A percentile compares a stretch with the other conserved stretches of the same genome.
Evolutionary conservation across 1,139 yeast species (phyloP).

Genomic region (Scheffersomyces cryptocercus): DNA sequence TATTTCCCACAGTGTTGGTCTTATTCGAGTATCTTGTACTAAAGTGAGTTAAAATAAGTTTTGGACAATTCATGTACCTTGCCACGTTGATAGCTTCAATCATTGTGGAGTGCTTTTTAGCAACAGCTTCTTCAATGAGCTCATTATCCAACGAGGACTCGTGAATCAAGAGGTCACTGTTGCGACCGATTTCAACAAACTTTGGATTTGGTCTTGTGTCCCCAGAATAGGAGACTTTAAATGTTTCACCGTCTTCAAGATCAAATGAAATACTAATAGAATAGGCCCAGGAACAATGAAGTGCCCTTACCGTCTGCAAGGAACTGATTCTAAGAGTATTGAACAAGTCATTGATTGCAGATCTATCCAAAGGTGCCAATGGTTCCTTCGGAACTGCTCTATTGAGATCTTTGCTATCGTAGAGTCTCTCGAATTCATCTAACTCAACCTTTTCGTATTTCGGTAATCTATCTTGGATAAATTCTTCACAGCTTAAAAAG

Average conservation of each 20-base stretch:
- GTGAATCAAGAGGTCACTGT: constrained; percentile 81
- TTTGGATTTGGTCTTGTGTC: constrained; percentile 83
- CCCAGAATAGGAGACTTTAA: constrained; percentile 87
- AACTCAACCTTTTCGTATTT: constrained; percentile 30
- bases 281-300: constrained; percentile 85
- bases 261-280: constrained; percentile 61
- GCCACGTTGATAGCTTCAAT: constrained; percentile 81
- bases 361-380: constrained; percentile 16
- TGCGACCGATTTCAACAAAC: constrained; percentile 61
- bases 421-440: constrained; percentile 33
- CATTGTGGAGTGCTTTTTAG: constrained; percentile 87
- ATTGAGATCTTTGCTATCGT: constrained; percentile 21
- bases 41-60: constrained; percentile 83
- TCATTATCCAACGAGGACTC: constrained; percentile 91
- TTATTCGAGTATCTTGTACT: constrained; percentile 84
- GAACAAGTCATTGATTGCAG: constrained; percentile 21
- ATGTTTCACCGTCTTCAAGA: constrained; percentile 26
- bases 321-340: constrained; percentile 26
- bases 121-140: constrained; percentile 74
- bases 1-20: constrained; percentile 42
- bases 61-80: constrained; percentile 67
- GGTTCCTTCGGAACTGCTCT: constrained; percentile 20
- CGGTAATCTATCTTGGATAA: constrained; percentile 31
- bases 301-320: constrained; percentile 69
- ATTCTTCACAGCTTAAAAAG: constrained; percentile 70